Percentiles rank a stretch among this genome's conserved stretches.
phyloP scores from a whole-genome alignment of 495 filamentous ascomycete genomes.

The Apodospora peruviana region DNA sequence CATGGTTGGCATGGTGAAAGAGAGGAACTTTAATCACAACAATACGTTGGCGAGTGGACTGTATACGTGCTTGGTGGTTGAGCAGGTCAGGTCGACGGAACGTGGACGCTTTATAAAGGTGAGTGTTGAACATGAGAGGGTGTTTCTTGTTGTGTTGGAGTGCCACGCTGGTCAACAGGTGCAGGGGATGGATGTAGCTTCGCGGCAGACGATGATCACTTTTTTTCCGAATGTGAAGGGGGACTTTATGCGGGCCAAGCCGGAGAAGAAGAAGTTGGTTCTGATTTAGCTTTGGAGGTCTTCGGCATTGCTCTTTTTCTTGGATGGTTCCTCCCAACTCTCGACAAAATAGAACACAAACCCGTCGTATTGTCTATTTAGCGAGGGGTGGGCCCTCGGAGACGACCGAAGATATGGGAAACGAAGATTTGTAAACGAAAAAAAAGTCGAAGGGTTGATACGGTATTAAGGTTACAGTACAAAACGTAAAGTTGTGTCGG shows the following conservation, averaged over 20 bases:
- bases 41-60: conserved; percentile 7
- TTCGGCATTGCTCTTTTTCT: too few relatives aligned
- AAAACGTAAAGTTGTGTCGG: too few relatives aligned
- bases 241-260: not conserved
- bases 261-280: not conserved
- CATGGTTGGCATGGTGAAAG: conserved; percentile 7
- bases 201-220: conserved; percentile 8
- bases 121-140: not conserved
- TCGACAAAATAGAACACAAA: too few relatives aligned
- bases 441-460: too few relatives aligned
- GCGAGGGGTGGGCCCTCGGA: too few relatives aligned
- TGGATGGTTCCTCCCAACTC: too few relatives aligned
- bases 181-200: not conserved
- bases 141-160: conserved; percentile 12
- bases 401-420: too few relatives aligned
- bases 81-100: conserved; percentile 5
- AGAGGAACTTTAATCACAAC: conserved; percentile 15
- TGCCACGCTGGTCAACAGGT: too few relatives aligned
- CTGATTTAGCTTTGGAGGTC: not conserved
- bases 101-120: not conserved
- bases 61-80: conserved; percentile 8
- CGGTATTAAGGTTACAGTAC: too few relatives aligned
- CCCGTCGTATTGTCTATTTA: too few relatives aligned
- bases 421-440: too few relatives aligned
- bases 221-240: not conserved